Evolutionary conservation across 2,329 filamentous ascomycete species (phyloP).

Genomic region (Dactylellina haptotyla): DNA sequence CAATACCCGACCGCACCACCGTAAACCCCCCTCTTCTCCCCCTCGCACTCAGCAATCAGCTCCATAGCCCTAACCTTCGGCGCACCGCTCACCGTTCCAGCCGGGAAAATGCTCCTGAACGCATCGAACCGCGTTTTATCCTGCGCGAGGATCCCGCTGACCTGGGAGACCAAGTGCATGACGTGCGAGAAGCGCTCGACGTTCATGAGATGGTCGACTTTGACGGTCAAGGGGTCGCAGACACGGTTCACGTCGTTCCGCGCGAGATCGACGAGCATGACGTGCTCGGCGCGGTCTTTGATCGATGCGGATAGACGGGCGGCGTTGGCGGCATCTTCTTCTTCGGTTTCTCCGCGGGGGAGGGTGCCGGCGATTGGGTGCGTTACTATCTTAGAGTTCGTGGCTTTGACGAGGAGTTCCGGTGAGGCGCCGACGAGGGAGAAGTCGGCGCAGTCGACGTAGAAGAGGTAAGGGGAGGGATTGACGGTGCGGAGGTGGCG

Average conservation of each 20-base stretch:
- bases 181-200: conserved; percentile 96
- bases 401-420: conserved; percentile 91
- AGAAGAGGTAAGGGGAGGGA: conserved; percentile 96
- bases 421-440: conserved; percentile 95
- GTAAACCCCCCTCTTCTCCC: conserved; percentile 93
- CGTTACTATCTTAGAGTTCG: conserved; percentile 86
- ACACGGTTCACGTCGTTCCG: conserved; percentile 97
- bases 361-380: conserved; percentile 98
- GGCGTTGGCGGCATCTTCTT: conserved; percentile 83
- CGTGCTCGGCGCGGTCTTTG: conserved; percentile 93
- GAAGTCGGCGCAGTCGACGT: conserved; percentile 88
- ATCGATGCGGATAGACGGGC: conserved; percentile 79
- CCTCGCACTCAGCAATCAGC: conserved; percentile 91
- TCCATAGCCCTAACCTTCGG: conserved; percentile 98
- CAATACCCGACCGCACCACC: conserved; percentile 97
- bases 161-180: conserved; percentile 95
- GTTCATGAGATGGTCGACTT: conserved; percentile 93
- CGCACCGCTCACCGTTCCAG: conserved; percentile 92
- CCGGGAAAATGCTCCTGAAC: conserved; percentile 95
- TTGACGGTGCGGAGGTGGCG: conserved; percentile 96
- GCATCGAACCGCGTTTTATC: conserved; percentile 93
- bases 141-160: conserved; percentile 84
- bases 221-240: conserved; percentile 86
- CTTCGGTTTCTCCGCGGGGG: conserved; percentile 79
- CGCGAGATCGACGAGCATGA: conserved; percentile 96